Base-by-base conservation (phyloP, 768 basidiomycete genomes). In the Phaffia tasmanica region DNA sequence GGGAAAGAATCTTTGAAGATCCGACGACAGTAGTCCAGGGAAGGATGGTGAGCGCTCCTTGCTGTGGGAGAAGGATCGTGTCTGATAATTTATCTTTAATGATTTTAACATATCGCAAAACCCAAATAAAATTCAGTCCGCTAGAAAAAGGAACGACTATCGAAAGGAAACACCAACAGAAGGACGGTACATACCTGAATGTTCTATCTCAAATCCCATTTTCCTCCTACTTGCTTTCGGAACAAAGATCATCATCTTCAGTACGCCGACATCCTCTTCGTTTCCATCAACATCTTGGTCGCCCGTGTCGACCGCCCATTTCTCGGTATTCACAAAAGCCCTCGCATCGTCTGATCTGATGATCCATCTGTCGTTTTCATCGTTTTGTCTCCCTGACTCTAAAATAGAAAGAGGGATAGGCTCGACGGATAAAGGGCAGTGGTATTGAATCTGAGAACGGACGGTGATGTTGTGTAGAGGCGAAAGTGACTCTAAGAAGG, bases 261-360 rank as follows among this genome's bases (percentile, higher is more conserved):
- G 78, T 1, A 97, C 92, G 70, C 98, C 91, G 68, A 32, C 49
- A n/a, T 64, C 62, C 18, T 54, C 50, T 18, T 19, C 50, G 1
- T 8, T 19, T 54, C 8, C 62, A 21, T 32, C 30, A 8, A 27
- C 62, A 3, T 16, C 7, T 16, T 32, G 48, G 18, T n/a, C 55
- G 8, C 53, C 48, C 0, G 67, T 72, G 92, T 93, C 91, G 58
- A 99, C 74, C 16, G 86, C 87, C 95, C 95, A 99, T 73, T 92
- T 86, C 4, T 92, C 95, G 7, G 90, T 90, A 73, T 99, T 99
- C 51, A 99, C 81, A 73, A 99, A 99, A 0, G 93, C 85, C 18
- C 87, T 91, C 67, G 95, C 80, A 72, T 94, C 85, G 70, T 92
- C 91, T 60, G 84, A 83, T 1, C 83, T 83, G 49, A 98, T 76